Conservation (phyloP, 768 basidiomycete species). For the Lentinula detonsa region DNA sequence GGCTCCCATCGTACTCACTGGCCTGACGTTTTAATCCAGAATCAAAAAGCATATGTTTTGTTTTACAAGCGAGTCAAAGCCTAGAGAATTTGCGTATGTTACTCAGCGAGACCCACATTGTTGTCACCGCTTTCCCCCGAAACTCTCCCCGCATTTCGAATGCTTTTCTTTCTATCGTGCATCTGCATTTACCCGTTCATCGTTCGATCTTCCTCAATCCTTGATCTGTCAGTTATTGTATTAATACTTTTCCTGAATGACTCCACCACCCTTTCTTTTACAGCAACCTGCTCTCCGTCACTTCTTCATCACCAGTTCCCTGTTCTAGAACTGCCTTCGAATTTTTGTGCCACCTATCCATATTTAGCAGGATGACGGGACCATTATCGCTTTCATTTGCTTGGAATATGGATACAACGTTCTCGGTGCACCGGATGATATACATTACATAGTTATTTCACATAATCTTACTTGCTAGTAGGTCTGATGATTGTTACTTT, state of each 20-base stretch:
- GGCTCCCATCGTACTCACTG: neutral
- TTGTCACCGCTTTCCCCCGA: no score
- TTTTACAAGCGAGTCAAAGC: constrained; percentile 64
- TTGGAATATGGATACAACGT: neutral
- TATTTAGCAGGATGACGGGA: neutral
- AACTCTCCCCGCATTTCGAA: neutral
- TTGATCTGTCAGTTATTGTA: neutral
- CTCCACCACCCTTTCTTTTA: neutral
- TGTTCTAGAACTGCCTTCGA: neutral
- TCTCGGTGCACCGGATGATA: neutral
- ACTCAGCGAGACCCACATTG: neutral
- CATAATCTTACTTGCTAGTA: constrained; percentile 6
- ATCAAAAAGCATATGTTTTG: constrained; percentile 69
- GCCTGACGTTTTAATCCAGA: constrained; percentile 20
- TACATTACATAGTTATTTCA: constrained; percentile 25
- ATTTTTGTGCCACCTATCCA: neutral
- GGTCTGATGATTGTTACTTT: no score
- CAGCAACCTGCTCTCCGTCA: neutral
- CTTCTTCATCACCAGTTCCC: neutral
- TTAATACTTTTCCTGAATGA: neutral
- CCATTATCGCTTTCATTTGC: neutral
- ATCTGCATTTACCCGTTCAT: neutral
- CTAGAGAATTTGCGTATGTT: neutral
- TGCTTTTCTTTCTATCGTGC: neutral
- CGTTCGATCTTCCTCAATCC: no score